phyloP scores from a whole-genome alignment of 352 stramenopile genomes.

The Hyaloperonospora arabidopsidis region DNA sequence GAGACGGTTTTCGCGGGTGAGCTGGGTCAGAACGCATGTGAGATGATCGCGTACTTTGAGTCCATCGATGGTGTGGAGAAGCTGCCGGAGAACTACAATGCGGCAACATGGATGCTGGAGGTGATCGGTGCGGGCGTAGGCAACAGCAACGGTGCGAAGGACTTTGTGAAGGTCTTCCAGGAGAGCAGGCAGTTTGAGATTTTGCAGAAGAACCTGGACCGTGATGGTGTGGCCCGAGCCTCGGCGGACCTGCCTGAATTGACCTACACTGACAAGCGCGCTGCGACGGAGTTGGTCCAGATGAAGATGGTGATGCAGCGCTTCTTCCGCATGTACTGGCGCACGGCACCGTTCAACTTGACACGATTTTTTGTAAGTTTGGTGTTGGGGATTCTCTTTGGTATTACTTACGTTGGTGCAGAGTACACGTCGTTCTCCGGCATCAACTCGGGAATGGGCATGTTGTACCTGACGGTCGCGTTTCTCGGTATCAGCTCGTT shows the following conservation, averaged over 20 bases:
- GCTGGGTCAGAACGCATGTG: constrained; percentile 32
- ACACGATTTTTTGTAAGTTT: constrained; percentile 56
- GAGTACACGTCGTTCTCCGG: constrained; percentile 44
- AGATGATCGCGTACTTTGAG: constrained; percentile 27
- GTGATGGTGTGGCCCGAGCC: constrained; percentile 24
- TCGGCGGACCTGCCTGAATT: constrained; percentile 22
- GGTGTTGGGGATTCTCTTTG: constrained; percentile 66
- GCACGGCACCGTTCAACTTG: constrained; percentile 79
- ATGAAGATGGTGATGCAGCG: constrained; percentile 37
- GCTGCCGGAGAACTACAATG: constrained; percentile 69
- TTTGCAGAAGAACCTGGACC: constrained; percentile 27
- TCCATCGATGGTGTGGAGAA: constrained; percentile 27
- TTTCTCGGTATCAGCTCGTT: constrained; percentile 78
- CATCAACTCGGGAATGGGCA: constrained; percentile 27
- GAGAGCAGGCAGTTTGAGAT: constrained; percentile 20
- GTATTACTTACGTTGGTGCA: constrained; percentile 36
- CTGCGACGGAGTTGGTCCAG: constrained; percentile 16
- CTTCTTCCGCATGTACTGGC: constrained; percentile 50
- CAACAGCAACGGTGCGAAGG: constrained; percentile 22
- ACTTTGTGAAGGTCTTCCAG: constrained; percentile 36
- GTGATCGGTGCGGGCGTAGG: constrained; percentile 40
- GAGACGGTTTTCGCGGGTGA: constrained; percentile 46
- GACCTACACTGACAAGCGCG: constrained; percentile 32
- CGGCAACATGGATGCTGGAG: constrained; percentile 37
- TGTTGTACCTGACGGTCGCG: constrained; percentile 68